phyloP scores from a whole-genome alignment of 192 early-diverging fungal genomes.

The Coemansia aciculifera region DNA sequence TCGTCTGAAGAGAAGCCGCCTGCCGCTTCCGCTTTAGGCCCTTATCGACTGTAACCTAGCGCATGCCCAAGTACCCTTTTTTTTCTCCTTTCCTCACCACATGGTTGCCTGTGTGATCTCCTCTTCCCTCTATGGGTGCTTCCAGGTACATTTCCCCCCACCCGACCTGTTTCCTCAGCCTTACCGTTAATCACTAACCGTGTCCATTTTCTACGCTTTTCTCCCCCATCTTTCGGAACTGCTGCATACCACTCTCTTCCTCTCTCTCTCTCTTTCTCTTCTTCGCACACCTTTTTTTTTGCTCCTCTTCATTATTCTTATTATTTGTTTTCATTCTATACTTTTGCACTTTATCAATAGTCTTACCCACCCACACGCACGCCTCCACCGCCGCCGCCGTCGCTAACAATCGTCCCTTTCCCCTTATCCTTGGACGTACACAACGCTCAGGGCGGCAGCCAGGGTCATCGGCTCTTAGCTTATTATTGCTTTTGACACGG shows the following conservation, averaged over 20 bases:
- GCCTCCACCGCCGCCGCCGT: constrained; percentile 1
- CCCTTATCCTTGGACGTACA: neutral
- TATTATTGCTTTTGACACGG: constrained; percentile 7
- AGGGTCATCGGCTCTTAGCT: neutral
- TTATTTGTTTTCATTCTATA: constrained; percentile 1
- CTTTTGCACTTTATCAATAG: constrained; percentile 6
- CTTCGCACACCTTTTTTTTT: neutral
- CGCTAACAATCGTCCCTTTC: constrained; percentile 1
- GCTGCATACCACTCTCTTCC: constrained; percentile 2
- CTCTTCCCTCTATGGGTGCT: neutral
- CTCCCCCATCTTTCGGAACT: neutral
- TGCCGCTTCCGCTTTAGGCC: neutral
- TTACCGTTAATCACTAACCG: constrained; percentile 1
- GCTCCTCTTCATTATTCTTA: neutral
- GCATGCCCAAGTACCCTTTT: neutral
- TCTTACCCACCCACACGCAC: neutral
- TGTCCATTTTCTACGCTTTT: constrained; percentile 10
- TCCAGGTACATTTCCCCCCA: constrained; percentile 4
- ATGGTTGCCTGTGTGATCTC: neutral
- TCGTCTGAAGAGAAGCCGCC: neutral
- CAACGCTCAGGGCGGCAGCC: constrained; percentile 4
- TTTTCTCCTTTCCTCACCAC: neutral
- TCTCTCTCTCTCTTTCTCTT: neutral
- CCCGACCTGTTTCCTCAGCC: neutral
- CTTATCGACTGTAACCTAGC: neutral